phyloP scores from a whole-genome alignment of 345 rosid genomes.

The Balakata baccata region DNA sequence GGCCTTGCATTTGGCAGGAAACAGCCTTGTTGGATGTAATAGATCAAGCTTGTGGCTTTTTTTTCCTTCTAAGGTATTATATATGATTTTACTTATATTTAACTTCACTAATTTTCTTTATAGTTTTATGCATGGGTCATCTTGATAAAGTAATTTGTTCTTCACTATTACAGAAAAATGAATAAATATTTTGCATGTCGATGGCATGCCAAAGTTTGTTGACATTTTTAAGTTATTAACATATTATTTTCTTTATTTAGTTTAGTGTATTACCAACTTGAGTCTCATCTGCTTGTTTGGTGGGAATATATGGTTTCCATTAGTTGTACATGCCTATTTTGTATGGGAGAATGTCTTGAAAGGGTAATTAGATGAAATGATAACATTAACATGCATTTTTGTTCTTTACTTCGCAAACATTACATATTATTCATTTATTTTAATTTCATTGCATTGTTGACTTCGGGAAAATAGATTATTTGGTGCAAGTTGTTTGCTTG shows the following conservation, averaged over 20 bases:
- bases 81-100: background rate
- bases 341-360: too few relatives aligned
- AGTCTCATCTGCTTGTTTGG: too few relatives aligned
- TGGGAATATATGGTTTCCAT: too few relatives aligned
- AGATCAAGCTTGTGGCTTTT: conserved; percentile 88
- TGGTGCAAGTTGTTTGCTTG: too few relatives aligned
- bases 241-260: background rate
- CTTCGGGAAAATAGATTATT: background rate
- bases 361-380: too few relatives aligned
- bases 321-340: too few relatives aligned
- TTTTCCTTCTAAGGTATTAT: conserved; percentile 62
- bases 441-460: background rate
- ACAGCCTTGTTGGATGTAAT: conserved; percentile 78
- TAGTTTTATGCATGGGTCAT: background rate
- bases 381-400: too few relatives aligned
- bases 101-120: background rate
- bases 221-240: background rate
- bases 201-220: background rate
- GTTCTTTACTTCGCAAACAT: too few relatives aligned
- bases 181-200: background rate
- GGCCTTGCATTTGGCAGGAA: conserved; percentile 55
- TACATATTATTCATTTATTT: background rate
- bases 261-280: too few relatives aligned
- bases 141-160: background rate
- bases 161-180: background rate